Evolutionary conservation across 768 basidiomycete genomes (phyloP).

Genomic region (Pleurotus tuoliensis): DNA sequence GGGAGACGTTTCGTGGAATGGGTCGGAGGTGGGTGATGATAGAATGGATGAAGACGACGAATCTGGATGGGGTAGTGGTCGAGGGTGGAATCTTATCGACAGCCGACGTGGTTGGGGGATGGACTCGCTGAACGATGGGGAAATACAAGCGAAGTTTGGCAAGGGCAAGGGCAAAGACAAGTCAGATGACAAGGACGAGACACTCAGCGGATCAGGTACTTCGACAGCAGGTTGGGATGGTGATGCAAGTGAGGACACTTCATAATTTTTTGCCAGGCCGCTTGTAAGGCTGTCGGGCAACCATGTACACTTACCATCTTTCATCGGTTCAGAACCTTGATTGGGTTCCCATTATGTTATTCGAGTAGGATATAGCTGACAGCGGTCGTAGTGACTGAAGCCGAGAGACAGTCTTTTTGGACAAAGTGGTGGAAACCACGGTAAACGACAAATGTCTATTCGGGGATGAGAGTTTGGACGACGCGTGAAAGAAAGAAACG

Average conservation of each 20-base stretch:
- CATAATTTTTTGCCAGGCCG: slow-evolving; percentile 15
- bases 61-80: slow-evolving; percentile 15
- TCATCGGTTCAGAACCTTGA: no score
- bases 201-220: slow-evolving; percentile 23
- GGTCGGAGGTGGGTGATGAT: slow-evolving; percentile 32
- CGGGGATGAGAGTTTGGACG: no score
- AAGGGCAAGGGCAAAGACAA: background rate
- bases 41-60: slow-evolving; percentile 19
- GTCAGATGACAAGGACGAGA: slow-evolving; percentile 8
- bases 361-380: slow-evolving; percentile 4
- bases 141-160: slow-evolving; percentile 7
- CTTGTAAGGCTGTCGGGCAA: background rate
- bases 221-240: slow-evolving; percentile 43
- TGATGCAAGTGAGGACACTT: slow-evolving; percentile 37
- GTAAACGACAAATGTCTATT: no score
- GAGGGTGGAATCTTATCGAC: slow-evolving; percentile 10
- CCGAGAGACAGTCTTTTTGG: no score
- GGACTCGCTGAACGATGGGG: slow-evolving; percentile 5
- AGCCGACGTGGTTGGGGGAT: slow-evolving; percentile 13
- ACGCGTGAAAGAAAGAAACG: no score
- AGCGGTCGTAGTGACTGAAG: no score
- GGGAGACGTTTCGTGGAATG: slow-evolving; percentile 38
- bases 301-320: no score
- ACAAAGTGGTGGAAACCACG: no score
- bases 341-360: background rate